Evolutionary conservation across 805 yeast genomes (phyloP).

Genomic region (Kluyveromyces aestuarii): DNA sequence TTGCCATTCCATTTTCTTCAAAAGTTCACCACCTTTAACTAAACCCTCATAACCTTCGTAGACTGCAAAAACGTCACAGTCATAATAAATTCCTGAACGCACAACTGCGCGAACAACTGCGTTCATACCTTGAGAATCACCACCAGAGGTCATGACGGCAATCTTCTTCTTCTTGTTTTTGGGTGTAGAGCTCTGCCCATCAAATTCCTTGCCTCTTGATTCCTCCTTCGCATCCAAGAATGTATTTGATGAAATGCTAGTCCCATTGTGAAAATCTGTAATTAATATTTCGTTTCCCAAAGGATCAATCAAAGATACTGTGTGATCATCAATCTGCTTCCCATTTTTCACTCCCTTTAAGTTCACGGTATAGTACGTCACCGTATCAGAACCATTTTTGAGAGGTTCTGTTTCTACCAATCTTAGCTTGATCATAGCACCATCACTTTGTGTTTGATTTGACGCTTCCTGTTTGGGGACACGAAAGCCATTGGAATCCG

Average conservation of each 20-base stretch:
- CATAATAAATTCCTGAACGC: constrained; percentile 77
- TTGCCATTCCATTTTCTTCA: constrained; percentile 79
- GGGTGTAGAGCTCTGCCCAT: neutral
- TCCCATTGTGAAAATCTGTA: neutral
- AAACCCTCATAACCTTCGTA: constrained; percentile 94
- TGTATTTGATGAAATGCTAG: neutral
- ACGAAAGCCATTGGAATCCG: constrained; percentile 50
- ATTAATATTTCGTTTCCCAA: constrained; percentile 43
- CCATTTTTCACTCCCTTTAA: constrained; percentile 22
- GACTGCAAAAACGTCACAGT: constrained; percentile 86
- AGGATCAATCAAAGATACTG: constrained; percentile 43
- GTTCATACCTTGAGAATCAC: constrained; percentile 99
- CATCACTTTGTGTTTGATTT: constrained; percentile 33
- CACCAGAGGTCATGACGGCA: constrained; percentile 97
- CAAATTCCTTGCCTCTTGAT: neutral
- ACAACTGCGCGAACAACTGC: constrained; percentile 94
- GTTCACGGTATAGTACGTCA: constrained; percentile 36
- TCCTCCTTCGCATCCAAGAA: neutral
- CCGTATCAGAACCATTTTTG: constrained; percentile 10
- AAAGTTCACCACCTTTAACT: constrained; percentile 72
- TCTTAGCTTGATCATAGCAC: constrained; percentile 41
- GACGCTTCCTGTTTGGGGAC: constrained; percentile 40
- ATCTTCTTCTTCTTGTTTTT: constrained; percentile 33
- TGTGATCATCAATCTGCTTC: constrained; percentile 16
- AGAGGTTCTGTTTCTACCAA: constrained; percentile 30